Conservation (phyloP, 495 filamentous ascomycete species). For the Bacidia rubella region DNA sequence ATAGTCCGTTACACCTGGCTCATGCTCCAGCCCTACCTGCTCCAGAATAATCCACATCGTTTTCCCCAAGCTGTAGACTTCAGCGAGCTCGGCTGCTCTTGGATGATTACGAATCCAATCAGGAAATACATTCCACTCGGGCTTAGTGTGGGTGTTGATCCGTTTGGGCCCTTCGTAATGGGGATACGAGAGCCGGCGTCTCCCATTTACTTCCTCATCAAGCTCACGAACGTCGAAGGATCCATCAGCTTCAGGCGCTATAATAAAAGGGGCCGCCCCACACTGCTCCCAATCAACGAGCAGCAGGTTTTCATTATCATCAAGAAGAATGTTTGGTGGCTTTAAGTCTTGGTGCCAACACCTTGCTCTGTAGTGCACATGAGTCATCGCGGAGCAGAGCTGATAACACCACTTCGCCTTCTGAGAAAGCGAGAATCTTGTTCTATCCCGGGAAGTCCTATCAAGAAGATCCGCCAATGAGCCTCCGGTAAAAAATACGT, state of each 20-base stretch:
- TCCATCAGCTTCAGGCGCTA: constrained; percentile 18
- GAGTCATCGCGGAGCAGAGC: neutral
- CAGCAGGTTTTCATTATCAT: constrained; percentile 14
- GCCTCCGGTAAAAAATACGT: too few relatives aligned
- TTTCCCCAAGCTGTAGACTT: constrained; percentile 16
- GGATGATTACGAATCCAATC: constrained; percentile 7
- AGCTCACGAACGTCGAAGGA: constrained; percentile 13
- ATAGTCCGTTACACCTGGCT: neutral
- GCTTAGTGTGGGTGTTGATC: constrained; percentile 2
- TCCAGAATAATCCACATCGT: constrained; percentile 18
- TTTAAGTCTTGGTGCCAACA: constrained; percentile 22
- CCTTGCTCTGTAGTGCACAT: neutral
- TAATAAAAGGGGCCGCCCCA: constrained; percentile 10
- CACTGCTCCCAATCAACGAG: constrained; percentile 20
- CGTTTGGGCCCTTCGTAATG: constrained; percentile 14
- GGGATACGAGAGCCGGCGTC: constrained; percentile 5
- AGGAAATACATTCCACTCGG: constrained; percentile 15
- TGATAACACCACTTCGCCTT: neutral
- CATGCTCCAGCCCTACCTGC: constrained; percentile 8
- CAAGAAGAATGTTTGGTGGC: constrained; percentile 17
- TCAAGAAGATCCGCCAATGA: too few relatives aligned
- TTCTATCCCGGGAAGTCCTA: too few relatives aligned
- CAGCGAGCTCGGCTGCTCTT: constrained; percentile 13
- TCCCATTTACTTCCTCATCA: neutral
- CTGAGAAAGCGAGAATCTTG: too few relatives aligned